Conservation (phyloP, 2,329 filamentous ascomycete species). For the Clarireedia paspali region DNA sequence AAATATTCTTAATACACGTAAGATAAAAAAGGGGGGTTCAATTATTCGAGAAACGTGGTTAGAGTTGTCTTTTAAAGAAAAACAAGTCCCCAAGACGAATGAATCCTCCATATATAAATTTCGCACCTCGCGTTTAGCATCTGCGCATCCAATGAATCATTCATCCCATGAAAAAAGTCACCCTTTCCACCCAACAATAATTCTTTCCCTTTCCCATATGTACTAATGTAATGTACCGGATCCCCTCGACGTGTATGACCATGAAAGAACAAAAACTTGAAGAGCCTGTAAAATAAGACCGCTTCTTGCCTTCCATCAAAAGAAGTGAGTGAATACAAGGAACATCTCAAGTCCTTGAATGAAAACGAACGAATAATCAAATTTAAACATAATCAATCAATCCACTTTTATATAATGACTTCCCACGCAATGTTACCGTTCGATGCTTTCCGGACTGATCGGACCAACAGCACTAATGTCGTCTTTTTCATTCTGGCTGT, state of each 20-base stretch:
- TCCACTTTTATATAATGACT: slow-evolving; percentile 1
- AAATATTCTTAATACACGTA: slow-evolving; percentile 2
- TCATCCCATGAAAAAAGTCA: background rate
- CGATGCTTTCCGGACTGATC: slow-evolving; percentile 71
- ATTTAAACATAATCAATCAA: background rate
- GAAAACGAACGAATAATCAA: slow-evolving; percentile 5
- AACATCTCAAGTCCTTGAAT: background rate
- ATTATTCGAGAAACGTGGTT: background rate
- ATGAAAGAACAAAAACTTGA: too few relatives aligned
- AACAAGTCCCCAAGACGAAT: background rate
- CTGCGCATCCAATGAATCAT: background rate
- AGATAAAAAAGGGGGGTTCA: background rate
- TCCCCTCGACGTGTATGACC: too few relatives aligned
- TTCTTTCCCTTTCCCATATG: background rate
- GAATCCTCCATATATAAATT: background rate
- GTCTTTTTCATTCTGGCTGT: slow-evolving; percentile 53
- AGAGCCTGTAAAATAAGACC: background rate
- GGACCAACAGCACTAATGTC: slow-evolving; percentile 65
- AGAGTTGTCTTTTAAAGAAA: background rate
- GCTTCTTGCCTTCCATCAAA: too few relatives aligned
- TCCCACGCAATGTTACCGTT: background rate
- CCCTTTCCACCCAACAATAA: background rate
- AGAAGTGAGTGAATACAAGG: background rate
- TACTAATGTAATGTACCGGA: background rate
- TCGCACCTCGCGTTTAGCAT: background rate